Conservation (phyloP, 495 filamentous ascomycete species). For the Tricharina praecox region DNA sequence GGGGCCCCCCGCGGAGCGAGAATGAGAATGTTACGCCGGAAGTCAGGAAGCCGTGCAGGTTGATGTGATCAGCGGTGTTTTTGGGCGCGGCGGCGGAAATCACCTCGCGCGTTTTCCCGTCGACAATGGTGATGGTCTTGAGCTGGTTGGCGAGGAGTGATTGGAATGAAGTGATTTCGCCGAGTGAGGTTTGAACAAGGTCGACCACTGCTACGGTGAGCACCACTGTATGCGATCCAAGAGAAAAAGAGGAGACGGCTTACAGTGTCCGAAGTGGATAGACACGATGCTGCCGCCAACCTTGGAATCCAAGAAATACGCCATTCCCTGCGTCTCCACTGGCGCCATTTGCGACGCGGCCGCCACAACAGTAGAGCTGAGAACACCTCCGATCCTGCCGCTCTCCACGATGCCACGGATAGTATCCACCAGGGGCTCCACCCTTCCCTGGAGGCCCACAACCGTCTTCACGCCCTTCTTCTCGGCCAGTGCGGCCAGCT, state of each 20-base stretch:
- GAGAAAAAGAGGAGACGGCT: neutral
- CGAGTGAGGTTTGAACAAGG: constrained; percentile 31
- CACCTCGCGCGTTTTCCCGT: constrained; percentile 16
- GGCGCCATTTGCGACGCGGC: constrained; percentile 28
- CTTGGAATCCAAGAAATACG: neutral
- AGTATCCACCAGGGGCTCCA: constrained; percentile 31
- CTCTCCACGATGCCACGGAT: constrained; percentile 33
- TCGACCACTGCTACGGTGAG: neutral
- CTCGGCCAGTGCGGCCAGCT: constrained; percentile 30
- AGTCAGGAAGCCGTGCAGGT: constrained; percentile 32
- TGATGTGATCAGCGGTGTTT: constrained; percentile 35
- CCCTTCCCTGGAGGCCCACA: constrained; percentile 37
- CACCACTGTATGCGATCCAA: neutral
- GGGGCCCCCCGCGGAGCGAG: constrained; percentile 34
- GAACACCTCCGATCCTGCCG: constrained; percentile 37
- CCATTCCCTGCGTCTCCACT: constrained; percentile 2
- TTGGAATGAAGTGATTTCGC: constrained; percentile 30
- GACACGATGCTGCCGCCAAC: neutral
- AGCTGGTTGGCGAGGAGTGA: constrained; percentile 30
- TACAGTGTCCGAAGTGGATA: neutral
- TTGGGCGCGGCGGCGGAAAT: constrained; percentile 26
- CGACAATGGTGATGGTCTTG: constrained; percentile 28
- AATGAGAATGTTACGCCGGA: constrained; percentile 30
- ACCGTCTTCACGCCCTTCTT: constrained; percentile 30
- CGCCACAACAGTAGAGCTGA: constrained; percentile 35